Evolutionary conservation across 2,329 filamentous ascomycete species (phyloP), one percentile per base, ranked within the genome.

Genomic region (Trichoderma sp.): DNA sequence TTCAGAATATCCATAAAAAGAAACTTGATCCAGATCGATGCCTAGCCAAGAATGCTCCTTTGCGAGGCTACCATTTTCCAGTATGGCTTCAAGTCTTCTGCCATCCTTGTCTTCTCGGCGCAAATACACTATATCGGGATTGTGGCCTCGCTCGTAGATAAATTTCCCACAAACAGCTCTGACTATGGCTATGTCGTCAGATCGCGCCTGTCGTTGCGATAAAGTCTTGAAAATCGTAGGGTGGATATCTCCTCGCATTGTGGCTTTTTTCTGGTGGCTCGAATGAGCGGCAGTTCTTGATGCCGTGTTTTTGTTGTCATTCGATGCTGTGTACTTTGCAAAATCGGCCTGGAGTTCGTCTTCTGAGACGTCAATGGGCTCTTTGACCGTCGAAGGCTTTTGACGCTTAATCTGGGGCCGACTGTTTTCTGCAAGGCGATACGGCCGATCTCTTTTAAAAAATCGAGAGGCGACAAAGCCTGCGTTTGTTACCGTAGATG

Each of bases 311-410:
- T 58, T 21, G 8, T 18, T 24, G 10, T 43, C 24, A 30, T 39
- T 56, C 14, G 28, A 26, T 7, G 30, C 52, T 3, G 21, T 39
- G 7, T 26, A 32, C 21, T 58, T 56, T n/a, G 55, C 34, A 32
- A 30, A 51, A 55, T 66, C 69, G 26, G 32, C 69, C 26, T 73
- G 54, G 14, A 80, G 72, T 69, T 80, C 77, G 60, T 80, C 78
- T 32, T 77, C 77, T 1, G 74, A 77, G 0, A 59, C 68, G 1
- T 75, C 70, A 21, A 72, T 70, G 2, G 70, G 56, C 28, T 75
- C 71, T 13, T 43, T 51, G 16, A n/a, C 5, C 6, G 56, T 58
- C 11, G 49, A 37, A 30, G 52, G n/a, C 55, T 66, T 71, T 0
- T 59, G 51, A 7, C 69, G 70, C 52, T 75, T 76, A 59, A 72